Conservation (phyloP, 345 rosid genomes). For the Erysimum cheiranthoides region DNA sequence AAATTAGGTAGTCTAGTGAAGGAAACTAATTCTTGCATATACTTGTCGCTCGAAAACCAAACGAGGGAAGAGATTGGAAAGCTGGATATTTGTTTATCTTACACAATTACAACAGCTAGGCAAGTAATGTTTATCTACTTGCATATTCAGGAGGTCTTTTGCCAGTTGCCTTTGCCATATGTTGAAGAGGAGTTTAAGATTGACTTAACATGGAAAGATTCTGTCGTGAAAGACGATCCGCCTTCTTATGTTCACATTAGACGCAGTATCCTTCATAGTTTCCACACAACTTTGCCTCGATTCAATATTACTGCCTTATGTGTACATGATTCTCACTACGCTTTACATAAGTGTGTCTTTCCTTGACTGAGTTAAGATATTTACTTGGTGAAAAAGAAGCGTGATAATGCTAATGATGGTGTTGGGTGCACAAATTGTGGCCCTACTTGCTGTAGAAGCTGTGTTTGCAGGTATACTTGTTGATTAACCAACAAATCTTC, state of each 20-base stretch:
- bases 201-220: conserved; percentile 65
- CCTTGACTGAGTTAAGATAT: conserved; percentile 75
- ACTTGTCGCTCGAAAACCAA: conserved; percentile 8
- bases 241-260: conserved; percentile 89
- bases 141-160: conserved; percentile 67
- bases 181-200: conserved; percentile 86
- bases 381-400: conserved; percentile 85
- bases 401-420: conserved; percentile 66
- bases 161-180: conserved; percentile 81
- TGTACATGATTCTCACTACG: neutral
- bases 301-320: neutral
- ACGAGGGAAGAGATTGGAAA: conserved; percentile 20
- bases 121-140: conserved; percentile 11
- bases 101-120: conserved; percentile 9
- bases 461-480: conserved; percentile 81
- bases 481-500: conserved; percentile 15
- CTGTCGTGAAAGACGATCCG: conserved; percentile 63
- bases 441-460: conserved; percentile 70
- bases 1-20: conserved; percentile 29
- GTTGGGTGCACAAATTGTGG: conserved; percentile 87
- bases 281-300: conserved; percentile 2
- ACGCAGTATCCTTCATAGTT: conserved; percentile 81
- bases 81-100: conserved; percentile 19
- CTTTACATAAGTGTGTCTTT: conserved; percentile 17
- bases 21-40: conserved; percentile 10